phyloP scores from a whole-genome alignment of 2,329 filamentous ascomycete species.

The Metarhizium anisopliae region DNA sequence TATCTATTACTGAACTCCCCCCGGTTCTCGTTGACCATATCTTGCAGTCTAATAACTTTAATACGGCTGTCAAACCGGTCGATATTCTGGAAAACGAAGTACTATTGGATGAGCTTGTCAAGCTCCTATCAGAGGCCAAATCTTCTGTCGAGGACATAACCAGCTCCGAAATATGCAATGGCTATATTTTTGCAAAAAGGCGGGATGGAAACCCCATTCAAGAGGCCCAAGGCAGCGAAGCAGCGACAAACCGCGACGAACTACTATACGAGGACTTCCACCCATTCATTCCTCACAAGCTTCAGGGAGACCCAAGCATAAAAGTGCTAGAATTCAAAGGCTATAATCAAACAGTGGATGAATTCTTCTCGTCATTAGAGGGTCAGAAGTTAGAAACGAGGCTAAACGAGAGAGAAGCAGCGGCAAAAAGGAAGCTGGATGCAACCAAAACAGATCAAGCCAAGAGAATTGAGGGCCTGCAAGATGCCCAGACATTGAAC shows the following conservation, averaged over 20 bases:
- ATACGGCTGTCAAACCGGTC: slow-evolving; percentile 57
- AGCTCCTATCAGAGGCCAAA: slow-evolving; percentile 59
- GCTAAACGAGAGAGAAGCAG: slow-evolving; percentile 71
- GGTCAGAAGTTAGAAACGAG: slow-evolving; percentile 83
- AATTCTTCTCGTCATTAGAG: slow-evolving; percentile 95
- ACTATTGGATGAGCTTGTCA: slow-evolving; percentile 57
- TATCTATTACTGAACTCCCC: slow-evolving; percentile 80
- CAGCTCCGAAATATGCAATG: slow-evolving; percentile 55
- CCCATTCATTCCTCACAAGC: slow-evolving; percentile 77
- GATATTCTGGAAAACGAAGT: slow-evolving; percentile 59
- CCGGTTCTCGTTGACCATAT: slow-evolving; percentile 83
- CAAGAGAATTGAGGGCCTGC: slow-evolving; percentile 74
- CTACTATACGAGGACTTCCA: slow-evolving; percentile 92
- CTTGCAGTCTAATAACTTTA: slow-evolving; percentile 60
- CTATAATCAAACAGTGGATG: slow-evolving; percentile 90
- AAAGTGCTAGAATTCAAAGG: slow-evolving; percentile 69
- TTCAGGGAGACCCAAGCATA: slow-evolving; percentile 56
- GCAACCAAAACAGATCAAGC: slow-evolving; percentile 76
- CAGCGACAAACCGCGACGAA: slow-evolving; percentile 30
- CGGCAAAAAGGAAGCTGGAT: slow-evolving; percentile 76
- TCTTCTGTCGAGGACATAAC: slow-evolving; percentile 59
- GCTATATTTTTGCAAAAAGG: slow-evolving; percentile 80
- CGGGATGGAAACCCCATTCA: slow-evolving; percentile 17
- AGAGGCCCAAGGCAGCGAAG: slow-evolving; percentile 9
- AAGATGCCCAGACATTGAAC: slow-evolving; percentile 74